Evolutionary conservation across 2,329 filamentous ascomycete genomes (phyloP), one percentile per base, ranked within the genome.

Genomic region (Sclerotinia subarctica): DNA sequence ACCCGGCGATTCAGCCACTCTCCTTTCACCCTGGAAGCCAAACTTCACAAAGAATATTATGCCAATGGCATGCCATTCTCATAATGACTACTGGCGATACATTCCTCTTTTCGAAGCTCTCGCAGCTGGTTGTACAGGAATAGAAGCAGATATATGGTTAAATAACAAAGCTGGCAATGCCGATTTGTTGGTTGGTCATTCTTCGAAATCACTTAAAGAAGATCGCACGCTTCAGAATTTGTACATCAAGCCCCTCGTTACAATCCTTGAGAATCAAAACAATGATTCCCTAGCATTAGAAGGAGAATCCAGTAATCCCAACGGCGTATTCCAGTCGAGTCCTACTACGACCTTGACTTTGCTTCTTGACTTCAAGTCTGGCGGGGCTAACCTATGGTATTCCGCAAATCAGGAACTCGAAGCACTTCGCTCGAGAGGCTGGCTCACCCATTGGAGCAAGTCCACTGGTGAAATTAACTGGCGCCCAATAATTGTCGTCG

Each of bases 141-240:
- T 85, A 2, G 86, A 89, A 78, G 86, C 85, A 3, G 86, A 89
- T 76, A 85, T 88, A 35, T 88, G 85, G 84, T 77, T 88, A 49
- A 81, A 83, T 64, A 83, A 87, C 67, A 82, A 77, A 46, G 84
- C 82, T 7, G 17, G 38, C 8, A 64, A 68, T 2, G 11, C 32
- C 1, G 71, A 73, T 19, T 78, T 88, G 21, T 83, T 84, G 76
- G 83, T 86, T 63, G 86, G 86, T 19, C 86, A 89, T 73, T 83
- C 85, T 72, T 71, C 79, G 63, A 80, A 78, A 15, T 83, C 85
- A 24, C 77, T 89, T 19, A 86, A 82, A 15, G 72, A 78, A 35
- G 78, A 78, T 38, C 82, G 85, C 38, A 89, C 86, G 2, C 80
- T 89, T 4, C 78, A 83, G 64, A 82, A 82, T 3, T 80, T 89